Base-by-base conservation (phyloP, 164 flowering plant species). In the Macadamia integrifolia region DNA sequence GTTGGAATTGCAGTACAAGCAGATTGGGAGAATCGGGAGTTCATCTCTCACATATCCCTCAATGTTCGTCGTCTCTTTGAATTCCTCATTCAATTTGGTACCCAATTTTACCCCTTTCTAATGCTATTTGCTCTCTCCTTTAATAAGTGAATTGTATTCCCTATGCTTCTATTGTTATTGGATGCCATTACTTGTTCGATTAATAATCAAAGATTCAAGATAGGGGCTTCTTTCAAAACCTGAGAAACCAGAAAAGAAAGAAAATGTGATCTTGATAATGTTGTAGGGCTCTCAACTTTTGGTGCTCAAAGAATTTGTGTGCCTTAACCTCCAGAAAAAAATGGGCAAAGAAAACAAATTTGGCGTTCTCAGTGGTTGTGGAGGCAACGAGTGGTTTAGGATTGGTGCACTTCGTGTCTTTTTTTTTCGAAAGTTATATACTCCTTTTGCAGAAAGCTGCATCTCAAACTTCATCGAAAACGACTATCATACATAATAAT, bases 1-100 rank as follows among this genome's bases (percentile, higher is more conserved):
- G 97, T 92, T 7, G 97, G 97, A 8, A 91, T 91, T 14, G 95
- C 97, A 35, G 97, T 91, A 7, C 97, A 91, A 75, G 97, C 96
- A 0, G 95, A 91, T 79, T 91, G 97, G 97, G 97, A 91, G 74
- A 91, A 91, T 74, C 91, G 97, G 8, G 97, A 91, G 64, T 89
- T 91, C 84, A 89, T 88, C 62, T 91, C 97, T 58, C 80, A 88
- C 83, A 86, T 91, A 70, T 88, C 97, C 28, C 90, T 91, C 83
- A 89, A 91, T 58, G 85, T 89, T 60, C 93, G 95, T 48, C 91
- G 90, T 55, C 95, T 91, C 76, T 89, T 91, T 70, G 95, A 91
- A 35, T 91, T 91, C 81, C 95, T 91, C 66, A 71, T 89, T 65
- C 95, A 91, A 72, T 91, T 91, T 69, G 94, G 91, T 89, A 80